These are phyloP conservation scores for Fusarium fujikuroi DNA, from an alignment of 2,329 filamentous ascomycete species.

Conservation along the genomic window DNA sequence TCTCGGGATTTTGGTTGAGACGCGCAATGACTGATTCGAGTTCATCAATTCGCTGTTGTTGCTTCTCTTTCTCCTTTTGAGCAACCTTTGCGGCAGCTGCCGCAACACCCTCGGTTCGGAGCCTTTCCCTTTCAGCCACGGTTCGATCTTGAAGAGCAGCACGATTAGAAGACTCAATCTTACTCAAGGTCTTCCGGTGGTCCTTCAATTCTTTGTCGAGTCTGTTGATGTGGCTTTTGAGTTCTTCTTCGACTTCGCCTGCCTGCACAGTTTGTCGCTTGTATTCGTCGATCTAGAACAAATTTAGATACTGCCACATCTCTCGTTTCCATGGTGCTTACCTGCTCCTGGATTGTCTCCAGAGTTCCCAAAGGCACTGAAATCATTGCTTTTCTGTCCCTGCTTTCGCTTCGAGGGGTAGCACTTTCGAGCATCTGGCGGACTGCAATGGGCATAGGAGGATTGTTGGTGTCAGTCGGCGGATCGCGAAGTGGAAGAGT, in stretches of 20 bases:
- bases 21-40: conserved; percentile 50
- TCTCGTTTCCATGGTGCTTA: conserved; percentile 34
- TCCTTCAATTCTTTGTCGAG: conserved; percentile 60
- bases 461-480: conserved; percentile 39
- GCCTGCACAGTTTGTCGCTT: conserved; percentile 41
- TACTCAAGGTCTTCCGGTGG: conserved; percentile 55
- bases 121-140: conserved; percentile 58
- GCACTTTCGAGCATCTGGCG: conserved; percentile 45
- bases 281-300: conserved; percentile 45
- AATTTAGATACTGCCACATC: conserved; percentile 25
- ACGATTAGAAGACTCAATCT: conserved; percentile 60
- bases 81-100: conserved; percentile 43
- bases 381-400: conserved; percentile 37
- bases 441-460: conserved; percentile 49
- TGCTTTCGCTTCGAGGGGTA: conserved; percentile 12
- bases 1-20: conserved; percentile 42
- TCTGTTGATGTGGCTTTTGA: conserved; percentile 55
- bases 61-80: conserved; percentile 51
- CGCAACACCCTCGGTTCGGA: conserved; percentile 51
- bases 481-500: conserved; percentile 36
- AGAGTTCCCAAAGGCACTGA: conserved; percentile 49
- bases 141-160: conserved; percentile 63
- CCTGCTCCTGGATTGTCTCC: conserved; percentile 54
- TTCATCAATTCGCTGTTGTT: conserved; percentile 50
- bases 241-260: conserved; percentile 48